Conservation (phyloP, 768 basidiomycete genomes). For the Pisolithus marmoratus region DNA sequence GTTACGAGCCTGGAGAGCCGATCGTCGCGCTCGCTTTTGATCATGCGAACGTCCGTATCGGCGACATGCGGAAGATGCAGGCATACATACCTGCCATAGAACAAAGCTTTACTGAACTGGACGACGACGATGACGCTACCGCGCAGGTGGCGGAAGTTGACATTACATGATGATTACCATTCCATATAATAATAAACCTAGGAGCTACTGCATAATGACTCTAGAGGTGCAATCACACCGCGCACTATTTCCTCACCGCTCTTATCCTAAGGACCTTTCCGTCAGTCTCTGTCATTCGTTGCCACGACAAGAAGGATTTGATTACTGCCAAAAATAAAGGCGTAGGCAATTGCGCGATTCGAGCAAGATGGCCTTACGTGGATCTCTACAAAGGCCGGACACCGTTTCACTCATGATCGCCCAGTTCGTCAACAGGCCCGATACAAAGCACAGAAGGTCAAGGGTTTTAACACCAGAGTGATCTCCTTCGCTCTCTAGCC, state of each 20-base stretch:
- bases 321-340: slow-evolving; percentile 38
- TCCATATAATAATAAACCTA: not conserved
- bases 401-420: slow-evolving; percentile 53
- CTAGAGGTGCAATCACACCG: slow-evolving; percentile 51
- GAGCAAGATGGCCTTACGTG: slow-evolving; percentile 35
- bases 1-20: slow-evolving; percentile 29
- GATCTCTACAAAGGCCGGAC: slow-evolving; percentile 40
- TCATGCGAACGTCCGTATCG: slow-evolving; percentile 61
- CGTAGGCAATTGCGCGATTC: not conserved
- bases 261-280: slow-evolving; percentile 16
- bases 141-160: slow-evolving; percentile 10
- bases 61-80: slow-evolving; percentile 84
- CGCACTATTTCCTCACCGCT: slow-evolving; percentile 39
- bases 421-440: slow-evolving; percentile 73
- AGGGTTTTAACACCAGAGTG: slow-evolving; percentile 36
- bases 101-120: slow-evolving; percentile 51
- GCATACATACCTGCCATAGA: slow-evolving; percentile 70
- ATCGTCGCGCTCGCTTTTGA: slow-evolving; percentile 79
- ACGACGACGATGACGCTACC: slow-evolving; percentile 38
- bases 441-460: slow-evolving; percentile 69
- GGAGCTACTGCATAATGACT: slow-evolving; percentile 15
- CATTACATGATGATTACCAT: slow-evolving; percentile 11
- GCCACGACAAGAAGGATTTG: slow-evolving; percentile 45
- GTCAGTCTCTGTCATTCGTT: slow-evolving; percentile 6
- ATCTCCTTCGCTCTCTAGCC: slow-evolving; percentile 10